Base-by-base conservation (phyloP, 2,329 filamentous ascomycete genomes). In the Xylariaceae sp. region DNA sequence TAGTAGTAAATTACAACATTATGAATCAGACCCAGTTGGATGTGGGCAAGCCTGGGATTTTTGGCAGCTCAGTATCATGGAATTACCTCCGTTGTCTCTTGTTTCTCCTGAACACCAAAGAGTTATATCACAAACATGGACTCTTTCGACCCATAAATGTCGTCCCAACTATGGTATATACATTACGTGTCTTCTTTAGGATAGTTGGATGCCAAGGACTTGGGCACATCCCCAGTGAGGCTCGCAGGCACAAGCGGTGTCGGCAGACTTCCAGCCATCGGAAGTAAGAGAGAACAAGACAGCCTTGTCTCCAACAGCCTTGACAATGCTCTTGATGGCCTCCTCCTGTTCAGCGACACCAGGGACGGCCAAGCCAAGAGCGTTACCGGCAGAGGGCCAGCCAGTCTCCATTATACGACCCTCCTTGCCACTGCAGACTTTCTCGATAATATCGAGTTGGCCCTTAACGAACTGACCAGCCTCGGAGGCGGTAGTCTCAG, bases 321-420 rank as follows among this genome's bases (percentile, higher is more conserved):
- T 62, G 57, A 83, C 72, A 66, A 97, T 92, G 50, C 80, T 80
- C 57, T 78, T 67, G 67, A 97, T 83, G 61, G 92, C 92, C 39
- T 65, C 69, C 44, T 72, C 72, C 80, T 97, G 92, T 74, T 92
- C 75, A 1, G 65, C 39, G 5, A 59, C 44, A 59, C 87, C 83
- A 49, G 91, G 83, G 61, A 88, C 75, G 51, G 90, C 90, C 17
- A 66, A 66, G 53, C 89, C 89, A 72, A 94, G 92, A 73, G 81
- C 70, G 30, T 69, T 62, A 66, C 91, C 91, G 7, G 67, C 58
- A 47, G 75, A 83, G 57, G 92, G 92, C 90, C 91, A 97, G 63
- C 92, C 92, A 49, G 87, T 88, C 83, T 97, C 92, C 60, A 95
- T 78, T 74, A 92, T 89, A 76, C 89, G 83, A 58, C 85, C 85